phyloP scores from a whole-genome alignment of 768 basidiomycete species.

The Tylopilus felleus region DNA sequence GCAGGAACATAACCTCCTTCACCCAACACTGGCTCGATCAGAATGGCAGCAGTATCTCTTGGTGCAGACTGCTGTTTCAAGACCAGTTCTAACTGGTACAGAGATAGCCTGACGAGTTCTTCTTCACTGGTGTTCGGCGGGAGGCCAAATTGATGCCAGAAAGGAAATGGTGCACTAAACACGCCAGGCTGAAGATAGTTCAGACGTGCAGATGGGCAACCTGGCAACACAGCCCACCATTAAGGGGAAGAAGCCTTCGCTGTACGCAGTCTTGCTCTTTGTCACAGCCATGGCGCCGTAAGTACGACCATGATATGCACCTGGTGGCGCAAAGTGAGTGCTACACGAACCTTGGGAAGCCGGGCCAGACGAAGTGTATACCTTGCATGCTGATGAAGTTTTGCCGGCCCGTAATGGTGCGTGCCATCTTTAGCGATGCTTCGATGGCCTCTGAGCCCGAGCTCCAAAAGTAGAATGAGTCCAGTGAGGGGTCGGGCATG shows the following conservation, averaged over 20 bases:
- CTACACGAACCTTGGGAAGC: not conserved
- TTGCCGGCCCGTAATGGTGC: slow-evolving; percentile 71
- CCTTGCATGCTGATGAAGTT: slow-evolving; percentile 94
- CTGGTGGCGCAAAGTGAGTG: slow-evolving; percentile 29
- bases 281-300: slow-evolving; percentile 92
- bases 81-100: slow-evolving; percentile 81
- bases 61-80: slow-evolving; percentile 79
- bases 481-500: slow-evolving; percentile 88
- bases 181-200: slow-evolving; percentile 64
- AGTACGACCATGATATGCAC: slow-evolving; percentile 89
- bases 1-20: slow-evolving; percentile 96
- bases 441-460: slow-evolving; percentile 94
- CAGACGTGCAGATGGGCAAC: not conserved
- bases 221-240: slow-evolving; percentile 54
- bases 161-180: slow-evolving; percentile 81
- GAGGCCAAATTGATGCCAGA: slow-evolving; percentile 82
- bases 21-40: slow-evolving; percentile 90
- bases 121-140: slow-evolving; percentile 51
- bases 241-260: slow-evolving; percentile 69
- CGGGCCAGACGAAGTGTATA: slow-evolving; percentile 12
- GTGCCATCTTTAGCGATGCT: slow-evolving; percentile 84
- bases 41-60: slow-evolving; percentile 85
- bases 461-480: slow-evolving; percentile 98
- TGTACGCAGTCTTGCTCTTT: slow-evolving; percentile 91
- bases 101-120: slow-evolving; percentile 57